Evolutionary conservation across 2,329 filamentous ascomycete genomes (phyloP).

Genomic region (Emergomyces africanus): DNA sequence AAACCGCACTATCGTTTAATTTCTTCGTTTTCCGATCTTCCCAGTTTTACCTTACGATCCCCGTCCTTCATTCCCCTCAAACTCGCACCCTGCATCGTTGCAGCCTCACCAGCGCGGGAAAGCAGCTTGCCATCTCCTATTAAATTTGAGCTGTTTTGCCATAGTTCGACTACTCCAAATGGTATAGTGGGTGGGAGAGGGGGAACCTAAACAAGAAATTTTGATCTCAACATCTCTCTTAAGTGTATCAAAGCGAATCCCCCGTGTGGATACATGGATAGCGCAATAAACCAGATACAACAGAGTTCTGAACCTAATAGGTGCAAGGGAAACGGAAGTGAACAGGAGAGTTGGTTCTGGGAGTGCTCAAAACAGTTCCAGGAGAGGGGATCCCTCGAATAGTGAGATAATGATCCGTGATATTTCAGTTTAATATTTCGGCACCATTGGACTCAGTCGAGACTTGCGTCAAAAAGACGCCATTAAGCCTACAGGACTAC

Average conservation of each 20-base stretch:
- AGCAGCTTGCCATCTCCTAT: background rate
- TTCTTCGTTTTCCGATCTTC: background rate
- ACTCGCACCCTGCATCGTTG: background rate
- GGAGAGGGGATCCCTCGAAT: background rate
- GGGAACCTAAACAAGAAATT: background rate
- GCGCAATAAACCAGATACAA: background rate
- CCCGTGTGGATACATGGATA: conserved; percentile 1
- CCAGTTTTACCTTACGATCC: background rate
- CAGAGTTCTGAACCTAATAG: background rate
- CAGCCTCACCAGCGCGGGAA: background rate
- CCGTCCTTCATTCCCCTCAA: background rate
- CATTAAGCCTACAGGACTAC: background rate
- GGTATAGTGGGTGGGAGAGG: background rate
- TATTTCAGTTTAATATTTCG: conserved; percentile 3
- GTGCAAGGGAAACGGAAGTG: background rate
- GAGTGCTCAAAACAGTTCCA: background rate
- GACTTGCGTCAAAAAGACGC: background rate
- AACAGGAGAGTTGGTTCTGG: background rate
- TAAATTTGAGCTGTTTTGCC: background rate
- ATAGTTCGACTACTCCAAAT: background rate
- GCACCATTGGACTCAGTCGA: background rate
- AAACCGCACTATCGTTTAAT: conserved; percentile 1
- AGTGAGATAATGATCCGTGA: conserved; percentile 1
- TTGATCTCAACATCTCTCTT: background rate
- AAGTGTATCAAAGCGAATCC: background rate